Base-by-base conservation (phyloP, 169 alveolate genomes). In the Ichthyophthirius multifiliis region DNA sequence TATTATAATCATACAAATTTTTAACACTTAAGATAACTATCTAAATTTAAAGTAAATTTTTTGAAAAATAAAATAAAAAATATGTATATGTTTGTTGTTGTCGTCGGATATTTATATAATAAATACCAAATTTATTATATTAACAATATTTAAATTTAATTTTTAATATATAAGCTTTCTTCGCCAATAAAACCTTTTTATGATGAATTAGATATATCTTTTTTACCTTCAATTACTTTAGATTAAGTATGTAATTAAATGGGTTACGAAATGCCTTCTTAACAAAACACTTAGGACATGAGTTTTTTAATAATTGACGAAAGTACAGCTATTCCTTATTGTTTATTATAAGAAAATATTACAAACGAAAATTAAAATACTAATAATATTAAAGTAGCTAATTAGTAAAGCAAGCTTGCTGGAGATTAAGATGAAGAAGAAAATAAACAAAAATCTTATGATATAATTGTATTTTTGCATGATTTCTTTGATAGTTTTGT, bases 261-360 rank as follows among this genome's bases (percentile, higher is more conserved):
- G 77, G 46, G 46, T n/a, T 67, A 67, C 13, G 4, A 23, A 37
- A 15, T 18, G 2, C 77, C 77, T 9, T 16, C 35, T 13, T 13
- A 37, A 1, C 39, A 67, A 15, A 18, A 31, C 7, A 12, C 18
- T 67, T n/a, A n/a, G n/a, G 62, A 39, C 20, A 67, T 67, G 48
- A 16, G 41, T n/a, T 67, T 34, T 67, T 67, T 67, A 39, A 44
- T 67, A 12, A 67, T 67, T 1, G 77, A 67, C 41, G 48, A 34
- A 15, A 34, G 35, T 15, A 67, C 77, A 1, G 77, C 77, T 1
- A 67, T 67, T 67, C 77, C 77, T 2, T 67, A 67, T 20, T 55
- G 71, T 27, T 55, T 55, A n/a, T 27, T 55, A 0, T 34, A 39
- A 1, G 71, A 16, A 6, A 39, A 55, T 18, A 20, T 27, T 27